A percentile compares a stretch with the other conserved stretches of the same genome.
Conservation (phyloP, 192 early-diverging fungal species). For the Gamsiella multidivaricata region DNA sequence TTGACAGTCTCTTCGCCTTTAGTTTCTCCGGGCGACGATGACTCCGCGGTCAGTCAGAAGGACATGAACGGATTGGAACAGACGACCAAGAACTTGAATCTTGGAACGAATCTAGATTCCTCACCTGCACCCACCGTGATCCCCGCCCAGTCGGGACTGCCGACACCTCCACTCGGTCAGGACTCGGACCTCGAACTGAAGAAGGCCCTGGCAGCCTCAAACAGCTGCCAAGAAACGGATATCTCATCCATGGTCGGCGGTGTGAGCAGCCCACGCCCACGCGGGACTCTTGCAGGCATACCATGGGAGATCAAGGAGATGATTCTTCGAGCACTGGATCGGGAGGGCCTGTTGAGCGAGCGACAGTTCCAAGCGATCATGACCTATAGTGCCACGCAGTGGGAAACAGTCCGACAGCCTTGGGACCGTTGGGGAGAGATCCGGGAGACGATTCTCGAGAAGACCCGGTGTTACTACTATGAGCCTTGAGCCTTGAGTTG, state of each 20-base stretch:
- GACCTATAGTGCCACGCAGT: slow-evolving; percentile 10
- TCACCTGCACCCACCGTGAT: background rate
- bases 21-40: too few relatives aligned
- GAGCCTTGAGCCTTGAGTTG: slow-evolving; percentile 12
- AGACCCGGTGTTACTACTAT: slow-evolving; percentile 43
- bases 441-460: slow-evolving; percentile 38
- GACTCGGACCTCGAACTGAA: background rate
- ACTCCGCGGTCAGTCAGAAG: too few relatives aligned
- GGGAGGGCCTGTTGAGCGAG: slow-evolving; percentile 31
- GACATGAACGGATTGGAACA: background rate
- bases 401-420: slow-evolving; percentile 38
- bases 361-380: slow-evolving; percentile 48
- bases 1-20: background rate
- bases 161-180: slow-evolving; percentile 16
- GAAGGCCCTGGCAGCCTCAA: background rate
- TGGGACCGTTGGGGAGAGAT: slow-evolving; percentile 51
- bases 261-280: background rate
- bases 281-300: slow-evolving; percentile 27
- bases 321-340: slow-evolving; percentile 39
- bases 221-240: background rate
- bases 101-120: background rate
- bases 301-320: slow-evolving; percentile 52
- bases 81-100: background rate
- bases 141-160: slow-evolving; percentile 22
- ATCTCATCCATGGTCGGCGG: background rate